phyloP scores from a whole-genome alignment of 441 rosid species.

The Bruguiera hainesii region DNA sequence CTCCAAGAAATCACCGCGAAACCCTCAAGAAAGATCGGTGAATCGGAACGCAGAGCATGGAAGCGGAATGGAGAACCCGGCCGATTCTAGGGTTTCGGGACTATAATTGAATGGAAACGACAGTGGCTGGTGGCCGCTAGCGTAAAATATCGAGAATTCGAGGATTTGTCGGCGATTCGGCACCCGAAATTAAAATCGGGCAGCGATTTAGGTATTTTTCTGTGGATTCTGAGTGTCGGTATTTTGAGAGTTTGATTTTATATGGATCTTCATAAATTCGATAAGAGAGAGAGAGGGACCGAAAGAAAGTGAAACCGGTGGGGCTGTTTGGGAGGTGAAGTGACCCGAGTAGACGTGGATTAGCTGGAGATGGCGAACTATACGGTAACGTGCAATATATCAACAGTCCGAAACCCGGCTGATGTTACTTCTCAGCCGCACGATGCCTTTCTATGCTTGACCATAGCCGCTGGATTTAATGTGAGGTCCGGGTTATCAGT shows the following conservation, averaged over 20 bases:
- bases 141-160: neutral
- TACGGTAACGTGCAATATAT: too few species aligned
- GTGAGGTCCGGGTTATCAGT: too few species aligned
- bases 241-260: constrained; percentile 2
- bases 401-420: too few species aligned
- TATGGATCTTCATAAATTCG: neutral
- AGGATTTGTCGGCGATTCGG: neutral
- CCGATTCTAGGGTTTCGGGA: constrained; percentile 9
- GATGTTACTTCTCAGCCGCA: too few species aligned
- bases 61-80: neutral
- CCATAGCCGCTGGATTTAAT: too few species aligned
- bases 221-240: neutral
- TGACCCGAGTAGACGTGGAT: neutral
- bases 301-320: neutral
- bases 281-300: neutral
- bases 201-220: neutral
- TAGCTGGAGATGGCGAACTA: too few species aligned
- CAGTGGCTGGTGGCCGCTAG: too few species aligned
- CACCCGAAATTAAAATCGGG: neutral
- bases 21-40: neutral
- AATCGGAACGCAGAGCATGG: constrained; percentile 1
- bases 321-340: neutral
- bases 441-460: too few species aligned
- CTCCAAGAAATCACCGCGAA: constrained; percentile 21
- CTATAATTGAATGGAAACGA: neutral